A percentile compares a stretch with the other conserved stretches of the same genome.
Evolutionary conservation across 83 land plant species (phyloP).

Genomic region (Picea mariana): DNA sequence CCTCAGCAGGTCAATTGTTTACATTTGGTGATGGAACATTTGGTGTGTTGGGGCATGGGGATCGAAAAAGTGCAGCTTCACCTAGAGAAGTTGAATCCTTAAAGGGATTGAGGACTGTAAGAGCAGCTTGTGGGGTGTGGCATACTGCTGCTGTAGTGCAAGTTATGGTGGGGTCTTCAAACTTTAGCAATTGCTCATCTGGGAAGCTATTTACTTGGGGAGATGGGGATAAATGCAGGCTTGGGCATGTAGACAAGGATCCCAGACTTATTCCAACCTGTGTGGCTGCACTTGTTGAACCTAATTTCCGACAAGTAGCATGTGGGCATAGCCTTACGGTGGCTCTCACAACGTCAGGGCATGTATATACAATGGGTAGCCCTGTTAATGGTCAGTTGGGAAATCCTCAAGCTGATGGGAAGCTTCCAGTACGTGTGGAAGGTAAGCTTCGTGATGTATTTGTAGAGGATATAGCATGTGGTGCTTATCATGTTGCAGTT

Average conservation of each 20-base stretch:
- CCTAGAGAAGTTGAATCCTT: constrained; percentile 84
- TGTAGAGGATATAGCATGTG: constrained; percentile 85
- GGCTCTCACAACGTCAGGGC: constrained; percentile 70
- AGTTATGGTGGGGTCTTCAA: constrained; percentile 78
- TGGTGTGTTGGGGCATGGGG: constrained; percentile 87
- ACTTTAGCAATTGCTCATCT: constrained; percentile 65
- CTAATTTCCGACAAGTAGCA: constrained; percentile 73
- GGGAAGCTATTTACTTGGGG: constrained; percentile 96
- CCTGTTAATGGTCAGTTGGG: constrained; percentile 76
- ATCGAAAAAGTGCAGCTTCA: constrained; percentile 50
- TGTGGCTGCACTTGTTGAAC: constrained; percentile 64
- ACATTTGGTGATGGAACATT: constrained; percentile 91
- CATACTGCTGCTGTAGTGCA: constrained; percentile 92
- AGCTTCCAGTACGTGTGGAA: constrained; percentile 60
- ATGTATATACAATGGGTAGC: constrained; percentile 84
- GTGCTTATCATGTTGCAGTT: constrained; percentile 84
- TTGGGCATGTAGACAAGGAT: constrained; percentile 93
- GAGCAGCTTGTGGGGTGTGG: constrained; percentile 90
- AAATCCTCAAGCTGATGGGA: constrained; percentile 60
- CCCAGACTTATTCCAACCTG: constrained; percentile 79
- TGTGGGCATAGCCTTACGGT: constrained; percentile 83
- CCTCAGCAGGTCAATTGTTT: constrained; percentile 83
- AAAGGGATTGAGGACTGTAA: constrained; percentile 74
- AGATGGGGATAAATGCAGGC: constrained; percentile 82
- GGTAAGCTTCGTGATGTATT: constrained; percentile 54